A percentile compares a stretch with the other conserved stretches of the same genome.
These are phyloP conservation scores for Diaporthe ampelina DNA, from an alignment of 2,329 filamentous ascomycete genomes.

Conservation along the genomic window DNA sequence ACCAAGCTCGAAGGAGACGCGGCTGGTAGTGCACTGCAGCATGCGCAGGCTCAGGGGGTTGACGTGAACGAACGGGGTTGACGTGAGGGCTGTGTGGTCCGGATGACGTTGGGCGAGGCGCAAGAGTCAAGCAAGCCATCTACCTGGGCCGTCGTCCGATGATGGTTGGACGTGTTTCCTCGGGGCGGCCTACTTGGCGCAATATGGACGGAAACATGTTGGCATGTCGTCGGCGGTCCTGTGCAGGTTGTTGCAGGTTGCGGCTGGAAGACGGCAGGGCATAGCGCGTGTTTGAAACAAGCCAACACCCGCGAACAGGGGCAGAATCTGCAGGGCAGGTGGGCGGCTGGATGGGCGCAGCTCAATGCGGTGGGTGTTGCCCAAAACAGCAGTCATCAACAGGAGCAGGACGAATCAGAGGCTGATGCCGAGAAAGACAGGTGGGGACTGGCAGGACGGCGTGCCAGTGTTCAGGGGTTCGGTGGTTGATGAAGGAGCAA, in stretches of 20 bases:
- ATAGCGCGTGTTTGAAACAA: constrained; percentile 39
- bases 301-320: constrained; percentile 26
- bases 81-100: constrained; percentile 19
- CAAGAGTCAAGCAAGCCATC: constrained; percentile 21
- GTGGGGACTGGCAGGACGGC: constrained; percentile 21
- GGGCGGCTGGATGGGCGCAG: constrained; percentile 33
- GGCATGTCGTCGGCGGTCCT: constrained; percentile 18
- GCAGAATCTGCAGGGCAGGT: constrained; percentile 25
- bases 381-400: constrained; percentile 12
- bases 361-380: constrained; percentile 30
- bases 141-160: not conserved
- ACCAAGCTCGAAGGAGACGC: not conserved
- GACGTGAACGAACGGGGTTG: constrained; percentile 2
- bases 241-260: constrained; percentile 20
- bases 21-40: not conserved
- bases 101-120: constrained; percentile 24
- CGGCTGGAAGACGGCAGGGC: constrained; percentile 29
- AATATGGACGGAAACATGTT: constrained; percentile 27
- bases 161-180: constrained; percentile 18
- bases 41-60: constrained; percentile 28
- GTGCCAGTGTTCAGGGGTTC: constrained; percentile 14
- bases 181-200: constrained; percentile 28
- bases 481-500: constrained; percentile 13
- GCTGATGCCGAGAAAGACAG: not conserved
- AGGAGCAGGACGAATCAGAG: constrained; percentile 24